Conservation (phyloP, 2,329 filamentous ascomycete species). For the Pseudogymnoascus sp. region DNA sequence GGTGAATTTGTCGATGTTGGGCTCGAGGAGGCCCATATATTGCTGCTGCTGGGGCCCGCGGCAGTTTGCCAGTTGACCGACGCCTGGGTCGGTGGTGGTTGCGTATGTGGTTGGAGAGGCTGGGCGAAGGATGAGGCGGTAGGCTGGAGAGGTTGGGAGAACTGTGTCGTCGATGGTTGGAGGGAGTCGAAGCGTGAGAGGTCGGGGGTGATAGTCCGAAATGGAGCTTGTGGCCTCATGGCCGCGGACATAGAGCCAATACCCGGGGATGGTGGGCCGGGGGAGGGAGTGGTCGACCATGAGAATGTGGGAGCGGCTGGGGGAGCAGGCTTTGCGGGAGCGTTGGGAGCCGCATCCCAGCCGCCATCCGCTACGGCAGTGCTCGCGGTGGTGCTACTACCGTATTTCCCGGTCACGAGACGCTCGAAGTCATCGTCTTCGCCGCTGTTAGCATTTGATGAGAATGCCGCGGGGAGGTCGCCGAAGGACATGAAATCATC, state of each 20-base stretch:
- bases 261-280: conserved; percentile 8
- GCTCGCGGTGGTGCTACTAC: conserved; percentile 28
- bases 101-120: not conserved
- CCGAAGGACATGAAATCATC: conserved; percentile 67
- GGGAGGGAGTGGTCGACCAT: conserved; percentile 51
- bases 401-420: conserved; percentile 70
- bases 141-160: conserved; percentile 45
- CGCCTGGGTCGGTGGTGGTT: not conserved
- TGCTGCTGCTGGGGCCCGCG: conserved; percentile 16
- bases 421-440: conserved; percentile 77
- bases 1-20: conserved; percentile 20
- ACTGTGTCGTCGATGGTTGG: conserved; percentile 54
- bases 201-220: conserved; percentile 53
- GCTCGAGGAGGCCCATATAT: conserved; percentile 23
- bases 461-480: conserved; percentile 51
- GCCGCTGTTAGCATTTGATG: conserved; percentile 40
- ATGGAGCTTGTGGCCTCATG: conserved; percentile 34
- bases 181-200: conserved; percentile 48
- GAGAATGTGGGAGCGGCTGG: conserved; percentile 47
- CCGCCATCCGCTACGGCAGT: conserved; percentile 36
- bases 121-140: conserved; percentile 31
- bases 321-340: conserved; percentile 31
- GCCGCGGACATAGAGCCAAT: conserved; percentile 18
- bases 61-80: conserved; percentile 11
- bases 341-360: conserved; percentile 42